Conservation (phyloP, 305 asterid species). For the Plantago lanceolata region DNA sequence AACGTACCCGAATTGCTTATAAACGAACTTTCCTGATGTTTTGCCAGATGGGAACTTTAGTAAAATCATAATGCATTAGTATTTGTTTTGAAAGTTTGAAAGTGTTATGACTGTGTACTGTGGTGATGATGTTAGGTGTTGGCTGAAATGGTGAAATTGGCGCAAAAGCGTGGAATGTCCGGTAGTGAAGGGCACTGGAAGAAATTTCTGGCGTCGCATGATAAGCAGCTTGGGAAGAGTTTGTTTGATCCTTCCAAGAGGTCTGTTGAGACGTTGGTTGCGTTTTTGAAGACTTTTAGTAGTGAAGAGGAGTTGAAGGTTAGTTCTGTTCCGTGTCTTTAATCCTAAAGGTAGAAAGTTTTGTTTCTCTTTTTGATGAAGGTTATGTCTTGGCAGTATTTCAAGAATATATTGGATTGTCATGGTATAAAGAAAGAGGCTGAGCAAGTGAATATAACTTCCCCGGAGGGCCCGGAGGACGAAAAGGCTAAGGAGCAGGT, state of each 20-base stretch:
- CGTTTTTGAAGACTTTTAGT: slow-evolving; percentile 60
- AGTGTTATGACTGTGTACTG: not conserved
- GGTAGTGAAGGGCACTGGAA: slow-evolving; percentile 88
- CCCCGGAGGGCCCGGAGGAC: slow-evolving; percentile 46
- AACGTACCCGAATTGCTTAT: no score
- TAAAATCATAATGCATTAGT: not conserved
- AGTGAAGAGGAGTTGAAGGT: slow-evolving; percentile 58
- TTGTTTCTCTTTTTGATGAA: not conserved
- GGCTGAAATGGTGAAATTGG: slow-evolving; percentile 75
- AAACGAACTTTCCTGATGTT: not conserved
- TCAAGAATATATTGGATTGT: slow-evolving; percentile 53
- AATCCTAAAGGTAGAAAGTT: not conserved
- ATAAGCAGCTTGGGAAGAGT: slow-evolving; percentile 69
- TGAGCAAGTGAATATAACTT: slow-evolving; percentile 42
- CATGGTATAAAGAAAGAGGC: slow-evolving; percentile 51
- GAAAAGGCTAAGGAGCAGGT: slow-evolving; percentile 88
- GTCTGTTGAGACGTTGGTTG: slow-evolving; percentile 48
- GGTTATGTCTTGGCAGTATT: slow-evolving; percentile 42
- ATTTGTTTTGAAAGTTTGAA: not conserved
- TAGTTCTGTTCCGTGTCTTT: slow-evolving; percentile 5
- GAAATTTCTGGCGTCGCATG: slow-evolving; percentile 60
- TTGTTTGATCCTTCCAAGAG: slow-evolving; percentile 81
- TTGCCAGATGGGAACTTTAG: not conserved
- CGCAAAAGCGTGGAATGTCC: slow-evolving; percentile 65
- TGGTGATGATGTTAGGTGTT: slow-evolving; percentile 41